A percentile compares a stretch with the other conserved stretches of the same genome.
phyloP scores from a whole-genome alignment of 495 filamentous ascomycete genomes.

The Lasiosphaeria ovina region DNA sequence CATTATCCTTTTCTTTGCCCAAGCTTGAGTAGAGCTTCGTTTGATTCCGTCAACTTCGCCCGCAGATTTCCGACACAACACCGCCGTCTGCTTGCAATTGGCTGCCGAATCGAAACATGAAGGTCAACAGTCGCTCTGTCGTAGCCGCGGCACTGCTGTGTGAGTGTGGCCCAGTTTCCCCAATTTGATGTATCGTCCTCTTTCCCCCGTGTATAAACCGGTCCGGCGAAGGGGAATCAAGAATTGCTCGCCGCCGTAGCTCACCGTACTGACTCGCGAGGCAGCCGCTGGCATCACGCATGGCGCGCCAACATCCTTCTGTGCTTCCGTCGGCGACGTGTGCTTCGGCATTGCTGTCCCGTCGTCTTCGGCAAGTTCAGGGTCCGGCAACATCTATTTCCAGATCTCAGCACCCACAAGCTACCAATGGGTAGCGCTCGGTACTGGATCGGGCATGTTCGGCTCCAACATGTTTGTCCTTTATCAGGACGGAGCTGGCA shows the following conservation, averaged over 20 bases:
- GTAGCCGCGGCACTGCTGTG: conserved; percentile 19
- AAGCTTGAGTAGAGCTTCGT: not conserved
- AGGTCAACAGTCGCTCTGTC: not conserved
- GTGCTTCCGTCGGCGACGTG: conserved; percentile 28
- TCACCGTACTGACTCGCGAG: not conserved
- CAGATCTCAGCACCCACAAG: conserved; percentile 60
- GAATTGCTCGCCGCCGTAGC: too few species aligned
- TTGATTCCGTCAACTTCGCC: too few species aligned
- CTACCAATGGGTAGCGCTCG: conserved; percentile 64
- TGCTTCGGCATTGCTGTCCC: conserved; percentile 51
- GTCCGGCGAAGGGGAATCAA: too few species aligned
- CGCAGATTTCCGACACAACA: too few species aligned
- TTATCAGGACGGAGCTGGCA: conserved; percentile 57
- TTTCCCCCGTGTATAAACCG: not conserved
- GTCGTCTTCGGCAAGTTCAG: conserved; percentile 33
- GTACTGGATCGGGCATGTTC: conserved; percentile 60
- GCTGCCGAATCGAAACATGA: conserved; percentile 14
- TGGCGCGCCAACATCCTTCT: conserved; percentile 23
- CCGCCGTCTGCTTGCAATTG: too few species aligned
- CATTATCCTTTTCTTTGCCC: not conserved
- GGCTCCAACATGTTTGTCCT: conserved; percentile 68
- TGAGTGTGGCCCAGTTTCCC: conserved; percentile 9
- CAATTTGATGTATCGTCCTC: not conserved
- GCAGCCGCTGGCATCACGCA: conserved; percentile 22
- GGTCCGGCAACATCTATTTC: conserved; percentile 58